These are phyloP conservation scores for Flaveria ramosissima DNA, from an alignment of 129 eudicot genomes.

Conservation along the genomic window DNA sequence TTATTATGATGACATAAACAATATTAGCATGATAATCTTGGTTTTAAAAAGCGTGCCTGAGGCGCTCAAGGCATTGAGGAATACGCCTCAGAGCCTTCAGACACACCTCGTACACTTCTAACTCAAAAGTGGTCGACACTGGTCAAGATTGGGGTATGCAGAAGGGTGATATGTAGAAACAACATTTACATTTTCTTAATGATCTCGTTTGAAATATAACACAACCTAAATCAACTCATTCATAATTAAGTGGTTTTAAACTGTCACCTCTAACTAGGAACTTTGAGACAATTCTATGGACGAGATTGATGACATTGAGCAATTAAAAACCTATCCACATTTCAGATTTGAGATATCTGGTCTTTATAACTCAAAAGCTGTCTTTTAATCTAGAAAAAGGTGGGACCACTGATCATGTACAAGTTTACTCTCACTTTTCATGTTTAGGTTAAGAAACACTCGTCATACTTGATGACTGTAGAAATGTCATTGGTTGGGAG, in stretches of 20 bases:
- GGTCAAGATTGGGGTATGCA: too few species aligned
- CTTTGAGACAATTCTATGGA: constrained; percentile 2
- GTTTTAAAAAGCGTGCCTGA: too few species aligned
- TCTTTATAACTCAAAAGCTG: neutral
- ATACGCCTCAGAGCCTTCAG: too few species aligned
- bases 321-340: neutral
- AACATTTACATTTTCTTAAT: neutral
- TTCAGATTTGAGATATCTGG: neutral
- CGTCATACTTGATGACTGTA: constrained; percentile 93
- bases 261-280: neutral
- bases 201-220: neutral
- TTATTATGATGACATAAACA: neutral
- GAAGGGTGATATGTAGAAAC: too few species aligned
- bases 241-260: neutral
- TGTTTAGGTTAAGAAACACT: constrained; percentile 81
- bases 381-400: neutral
- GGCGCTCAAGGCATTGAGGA: too few species aligned
- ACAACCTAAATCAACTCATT: neutral
- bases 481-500: constrained; percentile 96
- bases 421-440: neutral
- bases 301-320: neutral
- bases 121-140: too few species aligned
- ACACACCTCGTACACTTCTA: too few species aligned
- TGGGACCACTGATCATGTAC: neutral
- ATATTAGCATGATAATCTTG: neutral